phyloP scores from a whole-genome alignment of 2,329 filamentous ascomycete species.

The Colletotrichum australisinense region DNA sequence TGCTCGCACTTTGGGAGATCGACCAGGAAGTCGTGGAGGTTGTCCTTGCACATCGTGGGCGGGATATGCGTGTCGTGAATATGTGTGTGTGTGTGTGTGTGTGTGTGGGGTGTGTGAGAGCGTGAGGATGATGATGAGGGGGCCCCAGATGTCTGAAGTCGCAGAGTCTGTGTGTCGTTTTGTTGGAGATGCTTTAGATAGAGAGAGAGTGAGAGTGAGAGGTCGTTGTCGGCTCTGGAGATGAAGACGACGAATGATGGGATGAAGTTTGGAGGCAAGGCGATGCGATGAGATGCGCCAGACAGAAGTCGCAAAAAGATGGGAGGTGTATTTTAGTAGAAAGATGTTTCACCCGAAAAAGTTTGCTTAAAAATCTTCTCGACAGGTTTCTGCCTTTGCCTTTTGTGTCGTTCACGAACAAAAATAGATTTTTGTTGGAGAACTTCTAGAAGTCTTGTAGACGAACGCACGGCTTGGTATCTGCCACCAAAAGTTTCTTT shows the following conservation, averaged over 20 bases:
- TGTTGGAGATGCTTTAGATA: not conserved
- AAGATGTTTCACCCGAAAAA: constrained; percentile 30
- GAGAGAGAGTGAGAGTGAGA: not conserved
- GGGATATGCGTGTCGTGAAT: not conserved
- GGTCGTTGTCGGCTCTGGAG: not conserved
- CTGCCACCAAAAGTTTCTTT: constrained; percentile 19
- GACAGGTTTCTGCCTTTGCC: not conserved
- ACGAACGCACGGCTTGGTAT: constrained; percentile 28
- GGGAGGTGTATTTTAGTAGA: constrained; percentile 5
- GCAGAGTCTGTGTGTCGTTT: not conserved
- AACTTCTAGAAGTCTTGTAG: constrained; percentile 31
- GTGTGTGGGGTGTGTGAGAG: not conserved
- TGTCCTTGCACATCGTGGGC: constrained; percentile 62
- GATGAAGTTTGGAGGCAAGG: not conserved
- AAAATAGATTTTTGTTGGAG: constrained; percentile 21
- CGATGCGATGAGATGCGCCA: not conserved
- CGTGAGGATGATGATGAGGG: not conserved
- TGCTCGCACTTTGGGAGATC: constrained; percentile 84
- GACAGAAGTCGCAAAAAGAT: not conserved
- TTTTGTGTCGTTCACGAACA: constrained; percentile 27
- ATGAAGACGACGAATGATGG: not conserved
- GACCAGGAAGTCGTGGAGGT: constrained; percentile 68
- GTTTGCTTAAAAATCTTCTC: constrained; percentile 19
- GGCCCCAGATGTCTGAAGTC: not conserved
- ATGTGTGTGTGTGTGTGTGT: not conserved